Percentiles rank a stretch among this genome's conserved stretches.
phyloP scores from a whole-genome alignment of 83 land plant species.

The Diphasiastrum complanatum region DNA sequence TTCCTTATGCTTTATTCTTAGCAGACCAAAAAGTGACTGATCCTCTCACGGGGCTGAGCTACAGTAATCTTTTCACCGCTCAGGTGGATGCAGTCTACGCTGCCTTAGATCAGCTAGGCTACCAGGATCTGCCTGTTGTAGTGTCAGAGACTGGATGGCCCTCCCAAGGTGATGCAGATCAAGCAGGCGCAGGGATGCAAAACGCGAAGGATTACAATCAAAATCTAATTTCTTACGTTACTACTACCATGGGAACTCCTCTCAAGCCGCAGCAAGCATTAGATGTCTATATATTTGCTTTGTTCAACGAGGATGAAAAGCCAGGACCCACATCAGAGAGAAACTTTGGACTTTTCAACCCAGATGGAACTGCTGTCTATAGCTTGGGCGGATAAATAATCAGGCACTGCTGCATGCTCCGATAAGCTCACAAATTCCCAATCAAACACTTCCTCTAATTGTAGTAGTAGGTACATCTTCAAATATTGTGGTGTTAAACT shows the following conservation, averaged over 20 bases:
- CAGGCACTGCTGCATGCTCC: too few relatives aligned
- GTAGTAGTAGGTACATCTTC: too few relatives aligned
- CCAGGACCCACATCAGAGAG: slow-evolving; percentile 7
- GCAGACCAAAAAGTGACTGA: not conserved
- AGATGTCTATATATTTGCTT: too few relatives aligned
- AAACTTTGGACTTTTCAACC: slow-evolving; percentile 11
- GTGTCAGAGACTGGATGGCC: slow-evolving; percentile 18
- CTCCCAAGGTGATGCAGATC: not conserved
- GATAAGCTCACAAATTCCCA: too few relatives aligned
- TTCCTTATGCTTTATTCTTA: slow-evolving; percentile 12
- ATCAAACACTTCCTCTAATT: too few relatives aligned
- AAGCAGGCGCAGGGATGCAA: not conserved
- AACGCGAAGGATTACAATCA: slow-evolving; percentile 7
- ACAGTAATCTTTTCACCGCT: slow-evolving; percentile 13
- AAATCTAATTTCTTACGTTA: slow-evolving; percentile 6
- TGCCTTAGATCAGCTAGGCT: slow-evolving; percentile 10
- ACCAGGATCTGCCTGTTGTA: not conserved
- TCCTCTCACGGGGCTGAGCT: not conserved
- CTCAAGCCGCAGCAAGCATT: too few relatives aligned
- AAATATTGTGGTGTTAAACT: too few relatives aligned
- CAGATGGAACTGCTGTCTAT: slow-evolving; percentile 10
- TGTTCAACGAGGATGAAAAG: slow-evolving; percentile 12
- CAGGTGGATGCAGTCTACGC: slow-evolving; percentile 17
- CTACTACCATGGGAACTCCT: too few relatives aligned
- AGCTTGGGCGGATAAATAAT: not conserved